Evolutionary conservation across 768 basidiomycete species (phyloP).

Genomic region (Amyloporia xantha): DNA sequence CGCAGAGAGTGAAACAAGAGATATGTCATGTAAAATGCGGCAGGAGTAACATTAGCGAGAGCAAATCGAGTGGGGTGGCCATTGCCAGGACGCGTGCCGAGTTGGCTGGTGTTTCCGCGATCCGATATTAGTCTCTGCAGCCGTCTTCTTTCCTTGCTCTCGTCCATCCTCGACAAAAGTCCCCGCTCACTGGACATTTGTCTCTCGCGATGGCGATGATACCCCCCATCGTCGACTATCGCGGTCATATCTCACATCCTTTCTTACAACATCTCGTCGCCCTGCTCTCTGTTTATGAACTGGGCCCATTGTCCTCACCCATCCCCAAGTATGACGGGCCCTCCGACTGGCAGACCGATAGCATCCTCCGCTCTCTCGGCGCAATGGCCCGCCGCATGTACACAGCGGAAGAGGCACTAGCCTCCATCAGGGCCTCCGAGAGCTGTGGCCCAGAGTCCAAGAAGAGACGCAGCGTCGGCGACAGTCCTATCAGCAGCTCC

Average conservation of each 20-base stretch:
- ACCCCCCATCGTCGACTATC: slow-evolving; percentile 25
- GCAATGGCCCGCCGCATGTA: slow-evolving; percentile 49
- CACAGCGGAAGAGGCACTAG: slow-evolving; percentile 43
- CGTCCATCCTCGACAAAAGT: background rate
- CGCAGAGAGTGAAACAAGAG: too few species aligned
- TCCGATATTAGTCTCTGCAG: background rate
- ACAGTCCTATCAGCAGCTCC: slow-evolving; percentile 20
- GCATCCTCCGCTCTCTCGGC: slow-evolving; percentile 45
- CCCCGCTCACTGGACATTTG: too few species aligned
- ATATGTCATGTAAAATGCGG: too few species aligned
- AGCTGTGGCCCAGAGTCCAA: slow-evolving; percentile 34
- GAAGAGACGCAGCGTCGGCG: slow-evolving; percentile 35
- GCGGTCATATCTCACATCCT: slow-evolving; percentile 23
- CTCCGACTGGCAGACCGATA: slow-evolving; percentile 50
- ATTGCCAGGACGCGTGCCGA: background rate
- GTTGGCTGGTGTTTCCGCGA: background rate
- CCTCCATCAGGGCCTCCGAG: slow-evolving; percentile 36
- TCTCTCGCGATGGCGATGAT: slow-evolving; percentile 15
- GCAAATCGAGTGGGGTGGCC: too few species aligned
- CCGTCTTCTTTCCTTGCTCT: background rate
- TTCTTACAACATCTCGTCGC: slow-evolving; percentile 52
- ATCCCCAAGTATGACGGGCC: slow-evolving; percentile 51
- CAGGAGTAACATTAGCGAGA: too few species aligned
- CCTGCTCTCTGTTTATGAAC: slow-evolving; percentile 52
- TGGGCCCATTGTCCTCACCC: slow-evolving; percentile 39